Conservation (phyloP, 2,329 filamentous ascomycete species). For the Emmonsia crescens region DNA sequence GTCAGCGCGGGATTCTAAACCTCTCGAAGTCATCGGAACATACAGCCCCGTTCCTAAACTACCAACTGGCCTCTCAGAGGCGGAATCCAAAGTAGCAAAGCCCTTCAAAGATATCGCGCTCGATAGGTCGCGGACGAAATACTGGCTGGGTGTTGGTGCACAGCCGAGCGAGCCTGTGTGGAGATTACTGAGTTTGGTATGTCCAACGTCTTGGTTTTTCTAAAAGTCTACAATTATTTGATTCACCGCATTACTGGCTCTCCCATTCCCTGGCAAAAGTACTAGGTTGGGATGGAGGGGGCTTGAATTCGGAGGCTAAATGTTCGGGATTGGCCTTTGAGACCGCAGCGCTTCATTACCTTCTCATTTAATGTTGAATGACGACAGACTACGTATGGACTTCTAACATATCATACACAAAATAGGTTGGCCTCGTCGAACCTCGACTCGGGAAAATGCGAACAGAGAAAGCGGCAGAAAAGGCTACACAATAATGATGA, state of each 20-base stretch:
- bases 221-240: neutral
- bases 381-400: neutral
- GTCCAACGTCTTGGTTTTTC: conserved; percentile 5
- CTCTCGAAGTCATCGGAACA: conserved; percentile 78
- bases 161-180: conserved; percentile 87
- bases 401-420: neutral
- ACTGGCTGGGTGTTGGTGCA: conserved; percentile 95
- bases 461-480: neutral
- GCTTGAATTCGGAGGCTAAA: neutral
- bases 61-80: conserved; percentile 39
- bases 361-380: neutral
- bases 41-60: conserved; percentile 51
- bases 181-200: conserved; percentile 51
- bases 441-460: conserved; percentile 14
- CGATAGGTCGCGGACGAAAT: conserved; percentile 68
- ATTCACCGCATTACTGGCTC: neutral
- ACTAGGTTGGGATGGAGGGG: neutral
- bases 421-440: conserved; percentile 26
- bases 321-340: neutral
- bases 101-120: conserved; percentile 87
- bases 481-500: neutral
- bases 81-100: conserved; percentile 43
- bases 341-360: too few relatives aligned
- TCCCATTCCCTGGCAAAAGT: too few relatives aligned
- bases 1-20: conserved; percentile 74